A percentile compares a stretch with the other conserved stretches of the same genome.
Evolutionary conservation across 306 rosid species (phyloP).

Genomic region (Cucurbita ficifolia): DNA sequence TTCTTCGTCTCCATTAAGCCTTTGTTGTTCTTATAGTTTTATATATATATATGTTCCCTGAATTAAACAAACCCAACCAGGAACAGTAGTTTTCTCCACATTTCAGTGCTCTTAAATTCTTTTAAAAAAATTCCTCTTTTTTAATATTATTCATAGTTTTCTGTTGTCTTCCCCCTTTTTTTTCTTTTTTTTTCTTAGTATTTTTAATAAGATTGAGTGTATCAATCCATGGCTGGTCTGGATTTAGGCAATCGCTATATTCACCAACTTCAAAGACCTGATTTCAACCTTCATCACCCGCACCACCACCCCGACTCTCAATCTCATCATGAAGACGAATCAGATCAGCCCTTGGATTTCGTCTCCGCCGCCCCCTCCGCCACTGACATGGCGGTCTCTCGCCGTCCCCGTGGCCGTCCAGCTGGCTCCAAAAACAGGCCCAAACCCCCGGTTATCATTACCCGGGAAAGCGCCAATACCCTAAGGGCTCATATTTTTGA

Average conservation of each 20-base stretch:
- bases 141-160: conserved; percentile 39
- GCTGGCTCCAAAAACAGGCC: conserved; percentile 79
- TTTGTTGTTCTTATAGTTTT: conserved; percentile 6
- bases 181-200: background rate
- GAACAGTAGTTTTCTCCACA: conserved; percentile 10
- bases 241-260: conserved; percentile 72
- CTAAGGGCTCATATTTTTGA: conserved; percentile 88
- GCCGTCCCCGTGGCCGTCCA: conserved; percentile 64
- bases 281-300: conserved; percentile 38
- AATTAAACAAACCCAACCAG: conserved; percentile 21
- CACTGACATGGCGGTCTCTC: conserved; percentile 30
- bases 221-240: conserved; percentile 76
- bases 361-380: background rate
- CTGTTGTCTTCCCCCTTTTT: conserved; percentile 29
- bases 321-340: conserved; percentile 24
- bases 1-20: background rate
- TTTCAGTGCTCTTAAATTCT: conserved; percentile 1
- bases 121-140: background rate
- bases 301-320: conserved; percentile 21
- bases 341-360: background rate
- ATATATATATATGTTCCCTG: background rate
- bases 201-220: conserved; percentile 16
- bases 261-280: conserved; percentile 49
- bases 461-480: conserved; percentile 83
- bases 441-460: conserved; percentile 72